Evolutionary conservation across 495 filamentous ascomycete genomes (phyloP).

Genomic region (Haplographium delicatum): DNA sequence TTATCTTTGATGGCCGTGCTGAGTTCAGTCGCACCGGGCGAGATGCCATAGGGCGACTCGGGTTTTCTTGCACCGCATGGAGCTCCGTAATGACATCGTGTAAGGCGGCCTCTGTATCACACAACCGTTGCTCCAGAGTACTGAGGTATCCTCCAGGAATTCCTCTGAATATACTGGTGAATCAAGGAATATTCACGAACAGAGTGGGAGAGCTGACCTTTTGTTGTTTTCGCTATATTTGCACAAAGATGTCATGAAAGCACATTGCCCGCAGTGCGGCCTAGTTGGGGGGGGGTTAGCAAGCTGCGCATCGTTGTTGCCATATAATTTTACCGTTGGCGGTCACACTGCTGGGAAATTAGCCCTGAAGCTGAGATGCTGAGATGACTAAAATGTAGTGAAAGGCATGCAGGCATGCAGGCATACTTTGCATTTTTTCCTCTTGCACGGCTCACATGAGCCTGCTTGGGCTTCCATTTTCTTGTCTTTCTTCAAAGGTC

Average conservation of each 20-base stretch:
- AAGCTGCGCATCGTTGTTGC: background rate
- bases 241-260: background rate
- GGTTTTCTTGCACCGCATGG: background rate
- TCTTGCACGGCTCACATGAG: conserved; percentile 9
- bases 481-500: no score
- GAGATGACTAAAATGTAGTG: background rate
- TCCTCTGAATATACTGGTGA: background rate
- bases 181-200: background rate
- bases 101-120: conserved; percentile 2
- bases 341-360: conserved; percentile 3
- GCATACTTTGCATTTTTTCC: conserved; percentile 9
- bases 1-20: background rate
- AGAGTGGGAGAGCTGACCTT: background rate
- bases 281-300: background rate
- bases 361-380: background rate
- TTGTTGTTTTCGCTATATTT: conserved; percentile 4
- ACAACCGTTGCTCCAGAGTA: background rate
- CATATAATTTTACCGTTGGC: background rate
- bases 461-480: conserved; percentile 1
- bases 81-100: conserved; percentile 1
- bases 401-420: background rate
- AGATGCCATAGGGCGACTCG: background rate
- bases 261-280: conserved; percentile 3
- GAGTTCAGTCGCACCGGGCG: background rate
- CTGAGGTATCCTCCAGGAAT: conserved; percentile 2